These are phyloP conservation scores for Aegilops umbellulata DNA, from an alignment of 176 grass and related monocot species.

Conservation along the genomic window DNA sequence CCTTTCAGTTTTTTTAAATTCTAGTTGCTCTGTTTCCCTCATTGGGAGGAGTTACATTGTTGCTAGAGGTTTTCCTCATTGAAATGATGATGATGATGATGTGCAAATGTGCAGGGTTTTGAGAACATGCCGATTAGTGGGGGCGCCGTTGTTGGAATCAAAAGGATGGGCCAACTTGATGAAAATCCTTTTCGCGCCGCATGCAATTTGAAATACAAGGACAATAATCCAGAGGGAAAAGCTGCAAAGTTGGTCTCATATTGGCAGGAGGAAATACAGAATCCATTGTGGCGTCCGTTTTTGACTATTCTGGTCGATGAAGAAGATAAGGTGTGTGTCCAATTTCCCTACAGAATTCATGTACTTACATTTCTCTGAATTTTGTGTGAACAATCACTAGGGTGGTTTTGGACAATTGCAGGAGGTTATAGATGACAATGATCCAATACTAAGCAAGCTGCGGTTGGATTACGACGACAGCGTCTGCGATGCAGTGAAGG, in stretches of 20 bases:
- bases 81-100: neutral
- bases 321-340: conserved; percentile 26
- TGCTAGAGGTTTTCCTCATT: neutral
- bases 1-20: neutral
- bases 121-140: neutral
- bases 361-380: neutral
- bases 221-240: conserved; percentile 39
- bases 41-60: neutral
- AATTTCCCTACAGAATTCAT: neutral
- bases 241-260: conserved; percentile 39
- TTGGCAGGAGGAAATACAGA: conserved; percentile 53
- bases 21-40: neutral
- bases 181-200: conserved; percentile 28
- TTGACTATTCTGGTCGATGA: conserved; percentile 23
- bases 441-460: conserved; percentile 34
- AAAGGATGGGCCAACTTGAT: conserved; percentile 43
- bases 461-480: neutral
- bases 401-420: conserved; percentile 5
- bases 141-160: neutral
- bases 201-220: conserved; percentile 18
- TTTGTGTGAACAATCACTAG: neutral
- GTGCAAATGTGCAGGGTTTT: conserved; percentile 1
- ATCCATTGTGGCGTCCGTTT: conserved; percentile 46
- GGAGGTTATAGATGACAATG: conserved; percentile 27
- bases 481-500: conserved; percentile 13